Evolutionary conservation across 2,329 filamentous ascomycete species (phyloP), one percentile per base, ranked within the genome.

Genomic region (Diaporthe capsici): DNA sequence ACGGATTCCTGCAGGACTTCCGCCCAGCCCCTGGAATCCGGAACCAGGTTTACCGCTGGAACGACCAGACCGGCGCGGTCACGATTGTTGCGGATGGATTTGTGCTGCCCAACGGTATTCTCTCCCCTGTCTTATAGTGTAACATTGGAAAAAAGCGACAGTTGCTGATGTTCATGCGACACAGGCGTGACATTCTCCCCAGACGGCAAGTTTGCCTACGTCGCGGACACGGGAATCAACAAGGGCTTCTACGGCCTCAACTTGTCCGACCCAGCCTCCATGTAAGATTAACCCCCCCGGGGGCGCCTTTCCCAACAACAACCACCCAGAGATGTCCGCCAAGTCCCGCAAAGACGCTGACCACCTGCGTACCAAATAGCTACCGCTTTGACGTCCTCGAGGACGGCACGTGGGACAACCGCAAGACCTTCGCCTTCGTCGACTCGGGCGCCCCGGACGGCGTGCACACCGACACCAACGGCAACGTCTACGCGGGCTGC

Each of bases 1-100:
- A 93, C 77, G 91, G 90, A 4, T 89, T 86, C 76, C 84, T 89
- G 57, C 91, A 92, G 79, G 85, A 89, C 34, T 92, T 92, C 78
- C 86, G 91, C 0, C 88, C 88, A 0, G 77, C 81, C 8, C 90
- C 90, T 0, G 87, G 86, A 0, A 80, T 92, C 15, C 88, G 85
- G 6, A 89, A 88, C 75, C 91, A 92, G 79, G 89, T 92, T 0
- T 93, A 92, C 80, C 86, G 90, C 2, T 88, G 88, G 61, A 86
- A 90, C 60, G 86, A 87, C 1, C 78, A 76, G 0, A 91, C 87
- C 0, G 88, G 88, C 0, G 87, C 88, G 1, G 82, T 92, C 5
- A 85, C 86, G 1, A 87, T 88, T 0, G 90, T 90, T 4, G 90
- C 90, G 0, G 91, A 92, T 78, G 90, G 86, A 0, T 90, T 92